Evolutionary conservation across 2,329 filamentous ascomycete species (phyloP).

Genomic region (Ophiostoma ips): DNA sequence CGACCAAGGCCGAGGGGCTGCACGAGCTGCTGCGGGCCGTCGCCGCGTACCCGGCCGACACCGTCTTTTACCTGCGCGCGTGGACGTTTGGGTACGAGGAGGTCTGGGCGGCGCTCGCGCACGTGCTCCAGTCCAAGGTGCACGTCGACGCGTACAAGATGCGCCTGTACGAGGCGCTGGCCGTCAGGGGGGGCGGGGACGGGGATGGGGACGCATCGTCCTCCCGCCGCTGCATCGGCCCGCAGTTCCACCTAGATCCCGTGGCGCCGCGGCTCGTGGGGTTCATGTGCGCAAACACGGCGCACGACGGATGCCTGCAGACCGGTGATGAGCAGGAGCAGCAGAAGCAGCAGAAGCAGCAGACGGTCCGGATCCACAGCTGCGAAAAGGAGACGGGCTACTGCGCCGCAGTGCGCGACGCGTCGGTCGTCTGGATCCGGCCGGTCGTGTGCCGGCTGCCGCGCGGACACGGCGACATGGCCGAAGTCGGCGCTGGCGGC

Average conservation of each 20-base stretch:
- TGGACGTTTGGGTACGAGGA: conserved; percentile 90
- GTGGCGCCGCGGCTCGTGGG: conserved; percentile 59
- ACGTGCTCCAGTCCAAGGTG: conserved; percentile 49
- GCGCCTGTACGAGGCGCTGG: conserved; percentile 50
- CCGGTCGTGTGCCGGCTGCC: conserved; percentile 57
- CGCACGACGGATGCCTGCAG: conserved; percentile 54
- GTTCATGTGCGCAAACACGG: conserved; percentile 58
- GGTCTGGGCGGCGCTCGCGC: conserved; percentile 72
- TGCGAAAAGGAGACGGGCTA: conserved; percentile 58
- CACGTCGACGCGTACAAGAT: conserved; percentile 77
- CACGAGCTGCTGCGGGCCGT: conserved; percentile 59
- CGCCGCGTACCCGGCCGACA: conserved; percentile 52
- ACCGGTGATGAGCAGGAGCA: conserved; percentile 26
- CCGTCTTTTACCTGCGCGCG: conserved; percentile 68
- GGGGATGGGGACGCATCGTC: too few species aligned
- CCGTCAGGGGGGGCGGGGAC: too few species aligned
- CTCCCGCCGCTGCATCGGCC: background rate
- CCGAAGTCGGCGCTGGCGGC: conserved; percentile 65
- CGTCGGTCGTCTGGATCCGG: conserved; percentile 57
- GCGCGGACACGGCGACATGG: conserved; percentile 44
- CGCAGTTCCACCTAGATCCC: conserved; percentile 30
- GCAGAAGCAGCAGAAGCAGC: too few species aligned
- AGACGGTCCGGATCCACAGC: conserved; percentile 57
- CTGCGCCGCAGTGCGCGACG: conserved; percentile 34
- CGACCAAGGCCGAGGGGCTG: conserved; percentile 60